These are phyloP conservation scores for Eutypa lata DNA, from an alignment of 2,329 filamentous ascomycete species.

Conservation along the genomic window DNA sequence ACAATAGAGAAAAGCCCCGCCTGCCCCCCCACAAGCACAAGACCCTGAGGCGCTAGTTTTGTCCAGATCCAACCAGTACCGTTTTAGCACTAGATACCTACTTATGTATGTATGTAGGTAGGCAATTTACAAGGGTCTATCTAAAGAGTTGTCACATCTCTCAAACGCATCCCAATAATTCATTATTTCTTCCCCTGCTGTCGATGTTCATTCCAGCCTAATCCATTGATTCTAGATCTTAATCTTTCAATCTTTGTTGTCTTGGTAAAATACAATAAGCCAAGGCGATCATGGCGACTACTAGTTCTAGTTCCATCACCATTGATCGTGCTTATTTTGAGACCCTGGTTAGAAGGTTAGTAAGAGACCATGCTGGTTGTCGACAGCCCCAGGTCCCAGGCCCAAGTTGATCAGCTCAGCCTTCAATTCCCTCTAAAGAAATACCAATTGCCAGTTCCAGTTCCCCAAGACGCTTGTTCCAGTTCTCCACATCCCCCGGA, in stretches of 20 bases:
- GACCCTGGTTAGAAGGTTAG: conserved; percentile 59
- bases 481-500: conserved; percentile 1
- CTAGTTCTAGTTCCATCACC: conserved; percentile 41
- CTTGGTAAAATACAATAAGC: background rate
- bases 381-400: too few species aligned
- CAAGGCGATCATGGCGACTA: conserved; percentile 19
- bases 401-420: too few species aligned
- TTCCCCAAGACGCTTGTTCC: background rate
- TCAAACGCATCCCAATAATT: too few species aligned
- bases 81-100: too few species aligned
- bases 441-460: background rate
- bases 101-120: too few species aligned
- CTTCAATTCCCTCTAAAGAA: background rate
- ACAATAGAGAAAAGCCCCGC: too few species aligned
- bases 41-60: too few species aligned
- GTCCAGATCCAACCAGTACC: too few species aligned
- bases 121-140: too few species aligned
- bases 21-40: too few species aligned
- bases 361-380: conserved; percentile 2
- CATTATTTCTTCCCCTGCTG: background rate
- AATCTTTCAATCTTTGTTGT: background rate
- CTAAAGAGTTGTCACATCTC: too few species aligned
- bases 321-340: conserved; percentile 61
- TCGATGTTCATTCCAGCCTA: background rate
- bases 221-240: background rate